A percentile compares a stretch with the other conserved stretches of the same genome.
Conservation (phyloP, 2,329 filamentous ascomycete species). For the Aspergillus ibericus region DNA sequence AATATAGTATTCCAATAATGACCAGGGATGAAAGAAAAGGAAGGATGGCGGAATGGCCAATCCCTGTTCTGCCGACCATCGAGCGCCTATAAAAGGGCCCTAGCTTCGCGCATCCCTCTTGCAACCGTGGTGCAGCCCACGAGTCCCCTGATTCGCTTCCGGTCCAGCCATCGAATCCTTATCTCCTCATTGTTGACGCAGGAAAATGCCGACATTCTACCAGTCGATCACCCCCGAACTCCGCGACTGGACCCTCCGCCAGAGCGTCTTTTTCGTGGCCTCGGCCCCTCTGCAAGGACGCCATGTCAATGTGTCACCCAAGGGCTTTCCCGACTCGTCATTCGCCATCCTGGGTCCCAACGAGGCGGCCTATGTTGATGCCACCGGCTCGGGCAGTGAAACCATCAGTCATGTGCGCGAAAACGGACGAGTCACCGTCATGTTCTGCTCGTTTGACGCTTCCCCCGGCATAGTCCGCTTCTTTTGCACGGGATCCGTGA, state of each 20-base stretch:
- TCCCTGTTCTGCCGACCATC: not conserved
- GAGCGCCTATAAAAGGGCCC: not conserved
- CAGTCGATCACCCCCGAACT: slow-evolving; percentile 57
- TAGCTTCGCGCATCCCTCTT: not conserved
- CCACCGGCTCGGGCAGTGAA: slow-evolving; percentile 73
- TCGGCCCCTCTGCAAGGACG: slow-evolving; percentile 66
- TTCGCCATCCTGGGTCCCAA: slow-evolving; percentile 62
- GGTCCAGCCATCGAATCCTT: not conserved
- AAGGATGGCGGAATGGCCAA: not conserved
- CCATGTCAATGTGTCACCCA: slow-evolving; percentile 76
- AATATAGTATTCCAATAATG: not conserved
- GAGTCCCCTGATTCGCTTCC: not conserved
- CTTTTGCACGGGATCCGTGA: slow-evolving; percentile 60
- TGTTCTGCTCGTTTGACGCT: slow-evolving; percentile 68
- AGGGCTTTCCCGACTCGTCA: slow-evolving; percentile 64
- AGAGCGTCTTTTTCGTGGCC: slow-evolving; percentile 74
- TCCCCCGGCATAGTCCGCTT: slow-evolving; percentile 63
- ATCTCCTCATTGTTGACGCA: not conserved
- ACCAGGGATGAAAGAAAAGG: not conserved
- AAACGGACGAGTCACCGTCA: slow-evolving; percentile 71
- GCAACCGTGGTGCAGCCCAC: not conserved
- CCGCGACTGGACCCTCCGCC: slow-evolving; percentile 62
- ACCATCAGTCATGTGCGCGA: slow-evolving; percentile 75
- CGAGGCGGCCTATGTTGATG: slow-evolving; percentile 69
- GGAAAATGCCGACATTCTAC: slow-evolving; percentile 61